Percentiles rank a stretch among this genome's conserved stretches.
Conservation (phyloP, 331 rosid species). For the Dryas integrifolia region DNA sequence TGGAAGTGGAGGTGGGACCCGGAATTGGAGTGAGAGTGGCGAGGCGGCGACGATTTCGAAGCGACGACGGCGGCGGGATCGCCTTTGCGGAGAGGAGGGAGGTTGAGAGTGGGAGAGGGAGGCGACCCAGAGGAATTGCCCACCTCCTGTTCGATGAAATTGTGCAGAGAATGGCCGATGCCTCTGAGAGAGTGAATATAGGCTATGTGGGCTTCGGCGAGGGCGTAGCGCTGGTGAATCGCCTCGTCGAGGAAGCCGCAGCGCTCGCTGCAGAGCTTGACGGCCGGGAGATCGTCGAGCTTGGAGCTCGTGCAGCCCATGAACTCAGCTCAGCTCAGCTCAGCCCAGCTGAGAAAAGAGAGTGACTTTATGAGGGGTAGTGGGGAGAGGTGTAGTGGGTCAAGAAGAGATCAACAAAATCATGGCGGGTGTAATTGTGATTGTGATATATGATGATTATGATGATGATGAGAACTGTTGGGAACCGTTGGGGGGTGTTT, state of each 20-base stretch:
- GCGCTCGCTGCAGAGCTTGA: conserved; percentile 70
- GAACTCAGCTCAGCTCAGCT: background rate
- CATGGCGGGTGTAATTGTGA: conserved; percentile 13
- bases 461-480: no score
- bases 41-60: conserved; percentile 16
- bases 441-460: background rate
- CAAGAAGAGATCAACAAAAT: conserved; percentile 13
- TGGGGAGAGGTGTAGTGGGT: conserved; percentile 1
- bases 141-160: conserved; percentile 47
- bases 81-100: conserved; percentile 45
- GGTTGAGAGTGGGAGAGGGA: conserved; percentile 42
- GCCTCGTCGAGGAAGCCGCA: conserved; percentile 70
- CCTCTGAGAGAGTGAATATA: conserved; percentile 63
- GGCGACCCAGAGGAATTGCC: conserved; percentile 33
- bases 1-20: conserved; percentile 39
- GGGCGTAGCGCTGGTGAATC: conserved; percentile 64
- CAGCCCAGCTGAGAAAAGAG: background rate
- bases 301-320: conserved; percentile 95
- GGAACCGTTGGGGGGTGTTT: background rate
- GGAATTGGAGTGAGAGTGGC: conserved; percentile 29
- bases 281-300: conserved; percentile 89
- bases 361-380: background rate
- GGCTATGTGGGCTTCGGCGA: conserved; percentile 70
- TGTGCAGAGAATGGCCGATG: conserved; percentile 60
- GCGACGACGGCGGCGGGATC: conserved; percentile 19